phyloP scores from a whole-genome alignment of 2,329 filamentous ascomycete genomes.

The Stemphylium vesicarium region DNA sequence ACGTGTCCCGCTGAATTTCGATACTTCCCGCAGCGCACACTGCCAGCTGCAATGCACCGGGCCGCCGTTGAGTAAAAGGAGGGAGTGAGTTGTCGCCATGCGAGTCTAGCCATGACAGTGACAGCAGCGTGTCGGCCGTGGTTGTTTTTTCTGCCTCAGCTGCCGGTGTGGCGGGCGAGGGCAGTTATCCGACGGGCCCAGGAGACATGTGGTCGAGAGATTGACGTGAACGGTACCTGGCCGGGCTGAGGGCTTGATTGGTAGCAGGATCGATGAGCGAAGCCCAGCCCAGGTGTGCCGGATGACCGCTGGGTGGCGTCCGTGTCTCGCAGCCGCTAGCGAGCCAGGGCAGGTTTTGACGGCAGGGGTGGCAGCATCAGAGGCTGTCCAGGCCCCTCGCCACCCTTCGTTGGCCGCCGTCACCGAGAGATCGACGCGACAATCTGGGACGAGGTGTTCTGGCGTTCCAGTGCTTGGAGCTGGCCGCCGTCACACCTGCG shows the following conservation, averaged over 20 bases:
- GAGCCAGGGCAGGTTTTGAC: slow-evolving; percentile 23
- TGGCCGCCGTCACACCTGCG: neutral
- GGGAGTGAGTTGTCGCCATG: slow-evolving; percentile 23
- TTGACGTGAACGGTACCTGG: slow-evolving; percentile 18
- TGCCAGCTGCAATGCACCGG: slow-evolving; percentile 19
- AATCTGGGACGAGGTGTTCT: slow-evolving; percentile 11
- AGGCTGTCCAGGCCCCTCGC: neutral
- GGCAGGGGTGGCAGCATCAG: neutral
- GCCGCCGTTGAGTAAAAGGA: slow-evolving; percentile 4
- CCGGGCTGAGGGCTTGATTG: slow-evolving; percentile 14
- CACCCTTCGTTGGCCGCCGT: slow-evolving; percentile 6
- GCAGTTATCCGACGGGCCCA: slow-evolving; percentile 17
- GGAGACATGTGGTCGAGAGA: slow-evolving; percentile 23
- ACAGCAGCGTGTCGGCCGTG: neutral
- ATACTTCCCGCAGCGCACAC: slow-evolving; percentile 23
- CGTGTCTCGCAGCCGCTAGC: slow-evolving; percentile 4
- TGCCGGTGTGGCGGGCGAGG: neutral
- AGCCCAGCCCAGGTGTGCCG: slow-evolving; percentile 14
- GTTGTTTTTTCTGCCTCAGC: neutral
- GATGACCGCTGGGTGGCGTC: slow-evolving; percentile 12
- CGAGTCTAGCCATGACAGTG: neutral
- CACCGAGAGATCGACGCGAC: slow-evolving; percentile 9
- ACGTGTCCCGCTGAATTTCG: slow-evolving; percentile 35
- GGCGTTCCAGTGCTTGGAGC: slow-evolving; percentile 4
- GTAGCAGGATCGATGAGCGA: slow-evolving; percentile 21